A percentile compares a stretch with the other conserved stretches of the same genome.
Evolutionary conservation across 1,284 basidiomycete genomes (phyloP).

Genomic region (Marasmius sp.): DNA sequence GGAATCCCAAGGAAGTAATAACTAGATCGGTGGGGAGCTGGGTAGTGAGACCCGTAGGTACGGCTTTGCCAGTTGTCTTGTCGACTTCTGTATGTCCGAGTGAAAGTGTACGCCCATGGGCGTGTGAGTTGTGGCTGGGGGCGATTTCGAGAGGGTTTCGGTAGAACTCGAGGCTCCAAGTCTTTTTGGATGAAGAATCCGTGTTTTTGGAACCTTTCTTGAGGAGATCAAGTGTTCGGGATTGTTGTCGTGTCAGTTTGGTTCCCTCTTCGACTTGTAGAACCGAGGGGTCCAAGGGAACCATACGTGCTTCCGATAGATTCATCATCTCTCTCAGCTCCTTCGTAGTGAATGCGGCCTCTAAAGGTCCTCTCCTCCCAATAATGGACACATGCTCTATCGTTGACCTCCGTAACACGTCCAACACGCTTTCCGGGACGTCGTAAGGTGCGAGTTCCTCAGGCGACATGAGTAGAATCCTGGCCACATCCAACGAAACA

Average conservation of each 20-base stretch:
- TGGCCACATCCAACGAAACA: constrained; percentile 91
- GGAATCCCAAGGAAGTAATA: constrained; percentile 8
- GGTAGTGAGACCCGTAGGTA: neutral
- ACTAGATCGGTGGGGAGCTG: constrained; percentile 25
- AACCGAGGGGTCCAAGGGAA: constrained; percentile 51
- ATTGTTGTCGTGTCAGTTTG: constrained; percentile 61
- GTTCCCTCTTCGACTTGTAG: constrained; percentile 27
- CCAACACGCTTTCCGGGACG: constrained; percentile 77
- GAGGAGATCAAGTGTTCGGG: constrained; percentile 66
- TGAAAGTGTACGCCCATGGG: neutral
- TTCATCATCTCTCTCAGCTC: constrained; percentile 91
- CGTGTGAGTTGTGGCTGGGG: constrained; percentile 27
- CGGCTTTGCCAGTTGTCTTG: neutral
- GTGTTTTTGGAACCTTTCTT: constrained; percentile 62
- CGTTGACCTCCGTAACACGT: constrained; percentile 60
- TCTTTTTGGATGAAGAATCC: constrained; percentile 51
- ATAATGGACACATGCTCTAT: constrained; percentile 84
- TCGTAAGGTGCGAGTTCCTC: constrained; percentile 74
- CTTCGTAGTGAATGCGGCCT: constrained; percentile 93
- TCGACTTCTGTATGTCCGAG: neutral
- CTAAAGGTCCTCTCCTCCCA: constrained; percentile 84
- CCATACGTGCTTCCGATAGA: constrained; percentile 71
- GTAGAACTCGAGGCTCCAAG: constrained; percentile 85
- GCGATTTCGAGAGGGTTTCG: constrained; percentile 62
- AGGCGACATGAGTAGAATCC: constrained; percentile 80